These are phyloP conservation scores for Geotrichum cucujoidarum DNA, from an alignment of 1,139 yeast species.

Conservation along the genomic window DNA sequence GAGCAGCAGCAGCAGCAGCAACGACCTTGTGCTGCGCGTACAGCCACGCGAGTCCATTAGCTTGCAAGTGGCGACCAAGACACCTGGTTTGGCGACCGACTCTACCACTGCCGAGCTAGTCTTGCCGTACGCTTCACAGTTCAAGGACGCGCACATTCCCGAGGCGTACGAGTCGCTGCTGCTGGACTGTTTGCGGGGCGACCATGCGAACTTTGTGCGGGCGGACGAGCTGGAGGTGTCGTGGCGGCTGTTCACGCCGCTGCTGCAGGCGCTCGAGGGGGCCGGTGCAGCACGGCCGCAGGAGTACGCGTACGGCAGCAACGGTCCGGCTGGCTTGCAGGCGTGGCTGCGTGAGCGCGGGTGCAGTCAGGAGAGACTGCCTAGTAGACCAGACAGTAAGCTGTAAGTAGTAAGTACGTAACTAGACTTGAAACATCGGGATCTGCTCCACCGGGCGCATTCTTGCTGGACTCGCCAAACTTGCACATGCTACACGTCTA, in stretches of 20 bases:
- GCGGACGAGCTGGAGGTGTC: conserved; percentile 94
- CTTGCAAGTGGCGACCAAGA: conserved; percentile 84
- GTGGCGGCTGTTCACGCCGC: conserved; percentile 91
- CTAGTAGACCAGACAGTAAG: too few species aligned
- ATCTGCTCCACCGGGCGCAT: too few species aligned
- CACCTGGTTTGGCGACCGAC: conserved; percentile 82
- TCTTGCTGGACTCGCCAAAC: too few species aligned
- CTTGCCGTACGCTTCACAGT: conserved; percentile 76
- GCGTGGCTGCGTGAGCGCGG: conserved; percentile 64
- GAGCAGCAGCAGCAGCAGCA: conserved; percentile 71
- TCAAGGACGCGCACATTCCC: conserved; percentile 68
- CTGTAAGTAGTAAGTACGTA: too few species aligned
- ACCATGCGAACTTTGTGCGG: conserved; percentile 95
- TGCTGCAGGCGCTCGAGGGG: conserved; percentile 72
- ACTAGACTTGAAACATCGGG: not conserved
- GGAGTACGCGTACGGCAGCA: conserved; percentile 86
- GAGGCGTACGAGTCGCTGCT: conserved; percentile 96
- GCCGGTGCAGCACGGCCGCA: conserved; percentile 41
- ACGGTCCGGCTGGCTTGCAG: conserved; percentile 71
- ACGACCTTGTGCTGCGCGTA: conserved; percentile 86
- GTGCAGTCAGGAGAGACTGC: conserved; percentile 55
- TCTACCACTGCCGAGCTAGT: conserved; percentile 86
- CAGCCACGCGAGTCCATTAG: conserved; percentile 95
- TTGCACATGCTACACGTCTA: too few species aligned
- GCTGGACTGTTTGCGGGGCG: conserved; percentile 84